phyloP scores from a whole-genome alignment of 2,329 filamentous ascomycete genomes.

The Fusarium sp. region DNA sequence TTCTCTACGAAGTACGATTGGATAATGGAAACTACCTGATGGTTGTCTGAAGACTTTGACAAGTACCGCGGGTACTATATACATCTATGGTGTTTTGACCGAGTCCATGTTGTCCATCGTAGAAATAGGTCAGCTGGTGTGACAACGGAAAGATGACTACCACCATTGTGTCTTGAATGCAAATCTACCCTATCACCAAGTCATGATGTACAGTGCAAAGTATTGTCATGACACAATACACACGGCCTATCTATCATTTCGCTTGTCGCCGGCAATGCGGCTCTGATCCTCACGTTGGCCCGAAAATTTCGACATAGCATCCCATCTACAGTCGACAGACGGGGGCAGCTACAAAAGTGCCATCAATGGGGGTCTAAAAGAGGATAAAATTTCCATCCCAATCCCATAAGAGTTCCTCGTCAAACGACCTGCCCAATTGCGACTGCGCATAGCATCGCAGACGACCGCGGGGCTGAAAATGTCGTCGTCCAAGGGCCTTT shows the following conservation, averaged over 20 bases:
- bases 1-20: too few species aligned
- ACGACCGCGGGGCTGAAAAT: conserved; percentile 39
- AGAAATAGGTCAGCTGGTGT: not conserved
- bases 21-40: too few species aligned
- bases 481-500: conserved; percentile 45
- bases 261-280: conserved; percentile 44
- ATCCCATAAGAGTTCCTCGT: conserved; percentile 22
- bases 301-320: conserved; percentile 41
- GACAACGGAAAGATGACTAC: not conserved
- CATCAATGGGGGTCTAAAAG: conserved; percentile 39
- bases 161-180: not conserved
- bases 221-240: conserved; percentile 23
- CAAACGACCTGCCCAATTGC: conserved; percentile 43
- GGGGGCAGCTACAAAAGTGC: conserved; percentile 45
- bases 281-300: conserved; percentile 29
- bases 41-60: too few species aligned
- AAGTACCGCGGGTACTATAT: too few species aligned
- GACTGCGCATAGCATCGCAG: conserved; percentile 30
- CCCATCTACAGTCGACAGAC: conserved; percentile 15
- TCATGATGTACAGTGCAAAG: conserved; percentile 34
- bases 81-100: too few species aligned
- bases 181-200: conserved; percentile 10
- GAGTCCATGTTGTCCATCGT: too few species aligned
- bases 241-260: conserved; percentile 38
- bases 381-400: conserved; percentile 25